phyloP scores from a whole-genome alignment of 192 early-diverging fungal genomes.

The Polychytrium aggregatum region DNA sequence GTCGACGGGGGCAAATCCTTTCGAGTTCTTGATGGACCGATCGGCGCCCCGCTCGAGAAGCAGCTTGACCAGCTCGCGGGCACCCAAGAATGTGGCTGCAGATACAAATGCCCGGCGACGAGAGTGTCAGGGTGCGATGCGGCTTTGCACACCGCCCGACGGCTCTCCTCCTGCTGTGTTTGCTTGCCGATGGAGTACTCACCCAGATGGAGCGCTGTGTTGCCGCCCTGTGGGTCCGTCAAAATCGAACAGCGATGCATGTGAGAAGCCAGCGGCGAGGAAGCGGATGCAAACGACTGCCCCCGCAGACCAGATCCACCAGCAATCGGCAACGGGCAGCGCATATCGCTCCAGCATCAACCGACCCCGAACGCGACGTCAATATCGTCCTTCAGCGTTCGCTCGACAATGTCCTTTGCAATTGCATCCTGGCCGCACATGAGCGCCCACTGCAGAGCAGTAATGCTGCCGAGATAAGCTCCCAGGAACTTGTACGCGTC shows the following conservation, averaged over 20 bases:
- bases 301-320: no score
- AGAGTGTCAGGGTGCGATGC: no score
- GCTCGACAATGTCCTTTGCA: conserved; percentile 58
- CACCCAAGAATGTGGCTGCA: conserved; percentile 50
- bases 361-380: conserved; percentile 51
- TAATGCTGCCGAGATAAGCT: conserved; percentile 52
- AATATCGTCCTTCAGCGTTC: conserved; percentile 55
- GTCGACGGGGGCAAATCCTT: conserved; percentile 53
- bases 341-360: no score
- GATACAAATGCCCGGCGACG: no score
- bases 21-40: conserved; percentile 36
- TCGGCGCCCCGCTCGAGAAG: conserved; percentile 57
- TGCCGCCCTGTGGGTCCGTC: conserved; percentile 51
- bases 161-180: no score
- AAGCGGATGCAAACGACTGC: no score
- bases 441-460: conserved; percentile 52
- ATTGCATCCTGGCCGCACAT: conserved; percentile 44
- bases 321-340: no score
- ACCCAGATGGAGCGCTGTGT: conserved; percentile 60
- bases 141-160: no score
- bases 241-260: no score
- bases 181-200: no score
- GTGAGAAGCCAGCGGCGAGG: no score
- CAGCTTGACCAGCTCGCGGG: conserved; percentile 36
- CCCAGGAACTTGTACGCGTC: conserved; percentile 58